A percentile compares a stretch with the other conserved stretches of the same genome.
Conservation (phyloP, 2,329 filamentous ascomycete genomes). For the Fonsecaea monophora region DNA sequence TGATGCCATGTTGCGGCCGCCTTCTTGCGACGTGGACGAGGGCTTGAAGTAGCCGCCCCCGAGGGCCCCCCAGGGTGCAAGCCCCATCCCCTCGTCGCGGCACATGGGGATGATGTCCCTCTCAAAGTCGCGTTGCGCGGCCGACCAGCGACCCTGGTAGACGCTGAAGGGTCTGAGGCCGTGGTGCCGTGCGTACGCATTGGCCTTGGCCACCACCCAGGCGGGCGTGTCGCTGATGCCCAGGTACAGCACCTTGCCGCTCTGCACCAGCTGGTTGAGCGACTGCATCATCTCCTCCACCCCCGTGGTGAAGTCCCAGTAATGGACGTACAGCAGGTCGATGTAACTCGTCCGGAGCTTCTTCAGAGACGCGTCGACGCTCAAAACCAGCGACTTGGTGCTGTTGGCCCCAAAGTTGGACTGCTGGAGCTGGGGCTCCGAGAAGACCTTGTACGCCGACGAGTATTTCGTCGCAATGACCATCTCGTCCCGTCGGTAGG, state of each 20-base stretch:
- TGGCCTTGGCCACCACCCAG: conserved; percentile 62
- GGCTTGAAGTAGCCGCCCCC: conserved; percentile 58
- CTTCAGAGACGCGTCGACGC: conserved; percentile 44
- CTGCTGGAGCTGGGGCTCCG: conserved; percentile 37
- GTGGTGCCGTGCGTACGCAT: conserved; percentile 69
- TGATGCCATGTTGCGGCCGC: conserved; percentile 38
- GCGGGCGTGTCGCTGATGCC: conserved; percentile 73
- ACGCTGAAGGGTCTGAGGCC: conserved; percentile 73
- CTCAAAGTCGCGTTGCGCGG: conserved; percentile 69
- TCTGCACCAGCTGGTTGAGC: conserved; percentile 65
- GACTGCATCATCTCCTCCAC: conserved; percentile 73
- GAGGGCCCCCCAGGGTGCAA: conserved; percentile 63
- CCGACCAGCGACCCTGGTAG: conserved; percentile 71
- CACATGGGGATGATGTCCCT: conserved; percentile 73
- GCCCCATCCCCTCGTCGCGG: conserved; percentile 66
- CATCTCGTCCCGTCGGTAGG: conserved; percentile 55
- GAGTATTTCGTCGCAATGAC: conserved; percentile 64
- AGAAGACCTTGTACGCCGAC: conserved; percentile 43
- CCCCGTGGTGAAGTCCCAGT: conserved; percentile 70
- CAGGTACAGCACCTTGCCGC: conserved; percentile 71
- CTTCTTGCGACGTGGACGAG: background rate
- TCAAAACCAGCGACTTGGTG: conserved; percentile 44
- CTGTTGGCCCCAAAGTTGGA: conserved; percentile 53
- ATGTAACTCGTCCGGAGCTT: conserved; percentile 48
- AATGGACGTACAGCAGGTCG: conserved; percentile 48